phyloP scores from a whole-genome alignment of 106 monocot genomes.

The Dendrobium catenatum region DNA sequence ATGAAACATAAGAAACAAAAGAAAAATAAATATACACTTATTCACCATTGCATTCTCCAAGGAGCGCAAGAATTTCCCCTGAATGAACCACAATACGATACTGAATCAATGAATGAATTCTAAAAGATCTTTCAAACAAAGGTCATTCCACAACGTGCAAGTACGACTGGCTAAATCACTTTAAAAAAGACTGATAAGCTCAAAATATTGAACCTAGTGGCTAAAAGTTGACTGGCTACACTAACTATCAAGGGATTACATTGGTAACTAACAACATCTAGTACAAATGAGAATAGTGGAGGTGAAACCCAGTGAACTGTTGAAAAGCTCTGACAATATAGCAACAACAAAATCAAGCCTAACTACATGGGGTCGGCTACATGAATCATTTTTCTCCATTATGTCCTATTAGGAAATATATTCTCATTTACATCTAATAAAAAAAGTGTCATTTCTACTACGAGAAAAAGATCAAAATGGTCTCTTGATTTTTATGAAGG shows the following conservation, averaged over 20 bases:
- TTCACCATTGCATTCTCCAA: background rate
- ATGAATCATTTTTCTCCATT: too few species aligned
- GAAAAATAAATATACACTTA: background rate
- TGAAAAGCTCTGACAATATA: too few species aligned
- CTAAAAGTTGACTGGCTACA: background rate
- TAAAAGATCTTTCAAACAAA: background rate
- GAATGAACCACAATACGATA: background rate
- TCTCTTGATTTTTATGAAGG: too few species aligned
- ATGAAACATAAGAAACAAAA: constrained; percentile 11
- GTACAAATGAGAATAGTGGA: too few species aligned
- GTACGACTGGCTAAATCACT: background rate
- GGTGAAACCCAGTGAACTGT: too few species aligned
- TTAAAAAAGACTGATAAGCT: background rate
- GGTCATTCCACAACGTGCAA: background rate
- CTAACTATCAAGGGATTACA: background rate
- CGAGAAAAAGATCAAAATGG: too few species aligned
- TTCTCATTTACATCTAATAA: too few species aligned
- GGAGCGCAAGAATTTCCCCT: background rate
- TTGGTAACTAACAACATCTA: background rate
- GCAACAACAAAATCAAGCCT: too few species aligned
- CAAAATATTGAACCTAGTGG: background rate
- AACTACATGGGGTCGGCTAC: too few species aligned
- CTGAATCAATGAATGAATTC: background rate
- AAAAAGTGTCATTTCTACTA: too few species aligned
- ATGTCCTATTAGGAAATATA: too few species aligned